Conservation (phyloP, 371 early-diverging fungal genomes). For the Gilbertella persicaria region DNA sequence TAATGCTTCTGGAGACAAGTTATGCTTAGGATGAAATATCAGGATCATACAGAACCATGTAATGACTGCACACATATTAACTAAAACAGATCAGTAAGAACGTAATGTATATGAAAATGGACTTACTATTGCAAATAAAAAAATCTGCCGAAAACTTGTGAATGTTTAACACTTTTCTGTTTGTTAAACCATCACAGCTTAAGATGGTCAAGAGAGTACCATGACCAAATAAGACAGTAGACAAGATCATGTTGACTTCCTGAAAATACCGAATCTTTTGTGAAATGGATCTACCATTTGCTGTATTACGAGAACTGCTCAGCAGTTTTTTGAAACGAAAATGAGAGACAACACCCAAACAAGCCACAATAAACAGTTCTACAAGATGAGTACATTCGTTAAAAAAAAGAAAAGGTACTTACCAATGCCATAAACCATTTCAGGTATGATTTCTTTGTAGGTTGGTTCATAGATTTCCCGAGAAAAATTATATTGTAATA, state of each 20-base stretch:
- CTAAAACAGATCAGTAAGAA: slow-evolving; percentile 1
- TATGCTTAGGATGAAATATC: slow-evolving; percentile 28
- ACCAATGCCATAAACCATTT: slow-evolving; percentile 48
- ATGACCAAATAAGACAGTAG: slow-evolving; percentile 32
- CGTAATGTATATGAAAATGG: background rate
- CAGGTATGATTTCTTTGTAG: slow-evolving; percentile 51
- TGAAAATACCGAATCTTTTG: slow-evolving; percentile 51
- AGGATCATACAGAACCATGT: slow-evolving; percentile 33
- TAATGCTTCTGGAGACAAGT: background rate
- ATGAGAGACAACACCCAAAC: slow-evolving; percentile 46
- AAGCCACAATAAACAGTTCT: slow-evolving; percentile 43
- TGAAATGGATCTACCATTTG: slow-evolving; percentile 38
- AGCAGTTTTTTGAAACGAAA: slow-evolving; percentile 46
- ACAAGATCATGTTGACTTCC: slow-evolving; percentile 47
- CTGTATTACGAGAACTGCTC: slow-evolving; percentile 27
- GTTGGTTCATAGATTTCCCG: slow-evolving; percentile 35
- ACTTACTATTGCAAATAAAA: slow-evolving; percentile 51
- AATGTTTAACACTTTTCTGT: slow-evolving; percentile 28
- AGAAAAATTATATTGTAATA: slow-evolving; percentile 45
- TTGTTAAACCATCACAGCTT: slow-evolving; percentile 44
- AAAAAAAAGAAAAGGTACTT: background rate
- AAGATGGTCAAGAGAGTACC: slow-evolving; percentile 37
- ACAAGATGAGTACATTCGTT: background rate
- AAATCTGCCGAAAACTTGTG: slow-evolving; percentile 54
- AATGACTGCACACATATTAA: slow-evolving; percentile 28